Evolutionary conservation across 495 filamentous ascomycete species (phyloP).

Genomic region (Bryoglossum gracile): DNA sequence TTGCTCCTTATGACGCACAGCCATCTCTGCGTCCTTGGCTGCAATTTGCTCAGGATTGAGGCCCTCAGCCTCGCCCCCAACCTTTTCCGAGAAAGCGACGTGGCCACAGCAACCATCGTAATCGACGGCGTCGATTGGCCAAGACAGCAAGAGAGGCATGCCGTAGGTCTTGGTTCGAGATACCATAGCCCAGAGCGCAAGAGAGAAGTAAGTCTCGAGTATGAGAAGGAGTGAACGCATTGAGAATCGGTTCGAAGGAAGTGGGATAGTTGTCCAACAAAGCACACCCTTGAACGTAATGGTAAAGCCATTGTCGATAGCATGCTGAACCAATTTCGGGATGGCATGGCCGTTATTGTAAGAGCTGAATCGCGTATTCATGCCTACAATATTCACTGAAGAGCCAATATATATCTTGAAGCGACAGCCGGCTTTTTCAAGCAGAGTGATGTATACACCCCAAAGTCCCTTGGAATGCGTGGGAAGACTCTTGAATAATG

Average conservation of each 20-base stretch:
- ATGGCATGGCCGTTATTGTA: neutral
- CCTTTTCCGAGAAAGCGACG: neutral
- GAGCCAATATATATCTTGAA: conserved; percentile 14
- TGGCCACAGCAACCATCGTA: conserved; percentile 3
- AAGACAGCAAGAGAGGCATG: neutral
- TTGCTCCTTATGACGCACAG: too few relatives aligned
- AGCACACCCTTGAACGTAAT: conserved; percentile 11
- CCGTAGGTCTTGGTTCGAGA: conserved; percentile 4
- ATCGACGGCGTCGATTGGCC: neutral
- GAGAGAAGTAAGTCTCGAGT: neutral
- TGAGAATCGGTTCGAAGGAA: neutral
- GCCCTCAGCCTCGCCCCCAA: neutral
- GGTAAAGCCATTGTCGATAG: conserved; percentile 8
- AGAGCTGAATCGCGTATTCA: neutral
- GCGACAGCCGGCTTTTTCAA: conserved; percentile 12
- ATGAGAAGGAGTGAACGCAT: neutral
- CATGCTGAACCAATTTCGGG: neutral
- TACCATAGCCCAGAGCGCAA: neutral
- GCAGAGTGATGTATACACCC: conserved; percentile 14
- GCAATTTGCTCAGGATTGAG: neutral
- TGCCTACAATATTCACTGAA: conserved; percentile 1
- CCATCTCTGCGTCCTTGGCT: too few relatives aligned
- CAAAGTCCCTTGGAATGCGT: neutral
- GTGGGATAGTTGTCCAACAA: conserved; percentile 4
- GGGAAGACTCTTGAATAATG: conserved; percentile 1